A percentile compares a stretch with the other conserved stretches of the same genome.
Evolutionary conservation across 179 eudicot species (phyloP).

Genomic region (Sideroxylon spinosum): DNA sequence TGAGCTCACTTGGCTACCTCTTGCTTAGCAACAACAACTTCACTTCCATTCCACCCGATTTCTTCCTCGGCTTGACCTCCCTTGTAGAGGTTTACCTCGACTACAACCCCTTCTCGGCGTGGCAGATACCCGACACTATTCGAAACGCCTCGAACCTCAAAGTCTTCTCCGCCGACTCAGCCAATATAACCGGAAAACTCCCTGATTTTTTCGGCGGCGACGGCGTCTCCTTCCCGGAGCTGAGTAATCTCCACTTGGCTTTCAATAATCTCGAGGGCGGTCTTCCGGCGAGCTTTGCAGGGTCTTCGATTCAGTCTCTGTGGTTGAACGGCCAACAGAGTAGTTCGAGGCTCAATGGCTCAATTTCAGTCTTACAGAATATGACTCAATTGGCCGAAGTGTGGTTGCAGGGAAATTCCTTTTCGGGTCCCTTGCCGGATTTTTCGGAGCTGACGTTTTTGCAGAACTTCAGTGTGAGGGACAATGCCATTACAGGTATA

Average conservation of each 20-base stretch:
- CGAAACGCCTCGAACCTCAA: slow-evolving; percentile 27
- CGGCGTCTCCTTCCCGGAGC: slow-evolving; percentile 33
- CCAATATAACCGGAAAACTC: slow-evolving; percentile 46
- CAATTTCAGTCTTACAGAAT: slow-evolving; percentile 48
- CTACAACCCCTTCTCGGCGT: slow-evolving; percentile 38
- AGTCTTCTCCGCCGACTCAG: slow-evolving; percentile 48
- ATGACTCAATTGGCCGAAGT: slow-evolving; percentile 50
- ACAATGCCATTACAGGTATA: slow-evolving; percentile 52
- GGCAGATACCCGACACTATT: slow-evolving; percentile 50
- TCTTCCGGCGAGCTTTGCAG: slow-evolving; percentile 46
- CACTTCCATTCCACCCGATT: slow-evolving; percentile 43
- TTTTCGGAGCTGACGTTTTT: slow-evolving; percentile 38
- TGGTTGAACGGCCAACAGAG: slow-evolving; percentile 66
- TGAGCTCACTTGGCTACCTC: slow-evolving; percentile 34
- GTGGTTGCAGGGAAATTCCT: slow-evolving; percentile 56
- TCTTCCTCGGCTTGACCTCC: slow-evolving; percentile 48
- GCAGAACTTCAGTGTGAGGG: slow-evolving; percentile 45
- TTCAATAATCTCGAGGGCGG: slow-evolving; percentile 52
- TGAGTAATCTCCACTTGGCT: slow-evolving; percentile 39
- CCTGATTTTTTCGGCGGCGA: slow-evolving; percentile 46
- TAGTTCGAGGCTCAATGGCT: slow-evolving; percentile 40
- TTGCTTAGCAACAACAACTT: slow-evolving; percentile 47
- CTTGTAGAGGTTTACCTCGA: slow-evolving; percentile 46
- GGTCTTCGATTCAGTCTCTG: slow-evolving; percentile 50
- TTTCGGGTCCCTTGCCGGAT: slow-evolving; percentile 67